phyloP scores from a whole-genome alignment of 306 rosid species.

The Begonia masoniana region DNA sequence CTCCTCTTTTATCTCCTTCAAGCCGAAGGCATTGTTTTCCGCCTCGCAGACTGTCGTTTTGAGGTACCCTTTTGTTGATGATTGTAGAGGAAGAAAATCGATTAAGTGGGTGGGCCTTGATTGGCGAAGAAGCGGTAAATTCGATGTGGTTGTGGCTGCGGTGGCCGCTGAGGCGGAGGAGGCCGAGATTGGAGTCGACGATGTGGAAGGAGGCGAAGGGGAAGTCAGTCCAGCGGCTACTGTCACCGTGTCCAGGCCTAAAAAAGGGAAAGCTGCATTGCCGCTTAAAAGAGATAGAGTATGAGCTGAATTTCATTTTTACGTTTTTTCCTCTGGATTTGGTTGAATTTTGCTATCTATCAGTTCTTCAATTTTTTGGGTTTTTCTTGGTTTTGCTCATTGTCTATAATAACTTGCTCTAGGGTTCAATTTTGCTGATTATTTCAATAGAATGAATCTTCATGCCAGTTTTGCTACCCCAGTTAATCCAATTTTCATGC shows the following conservation, averaged over 20 bases:
- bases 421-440: conserved; percentile 4
- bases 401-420: not conserved
- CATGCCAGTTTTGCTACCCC: not conserved
- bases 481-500: not conserved
- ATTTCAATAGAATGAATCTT: not conserved
- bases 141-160: conserved; percentile 30
- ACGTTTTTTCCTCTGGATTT: not conserved
- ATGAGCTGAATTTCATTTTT: conserved; percentile 6
- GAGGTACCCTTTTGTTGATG: conserved; percentile 19
- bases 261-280: conserved; percentile 90
- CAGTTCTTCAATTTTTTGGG: conserved; percentile 3
- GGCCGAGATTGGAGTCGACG: conserved; percentile 18
- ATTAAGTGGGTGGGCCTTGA: conserved; percentile 17
- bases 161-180: conserved; percentile 51
- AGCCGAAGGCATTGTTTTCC: conserved; percentile 26
- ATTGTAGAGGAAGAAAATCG: conserved; percentile 11
- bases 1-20: conserved; percentile 37
- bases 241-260: conserved; percentile 33
- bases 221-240: conserved; percentile 16
- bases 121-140: conserved; percentile 12
- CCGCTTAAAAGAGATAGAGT: conserved; percentile 89
- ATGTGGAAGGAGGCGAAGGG: conserved; percentile 16
- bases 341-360: not conserved
- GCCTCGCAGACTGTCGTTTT: conserved; percentile 20
- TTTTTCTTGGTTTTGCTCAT: conserved; percentile 10